phyloP scores from a whole-genome alignment of 116 monocot species.

The Posidonia oceanica region DNA sequence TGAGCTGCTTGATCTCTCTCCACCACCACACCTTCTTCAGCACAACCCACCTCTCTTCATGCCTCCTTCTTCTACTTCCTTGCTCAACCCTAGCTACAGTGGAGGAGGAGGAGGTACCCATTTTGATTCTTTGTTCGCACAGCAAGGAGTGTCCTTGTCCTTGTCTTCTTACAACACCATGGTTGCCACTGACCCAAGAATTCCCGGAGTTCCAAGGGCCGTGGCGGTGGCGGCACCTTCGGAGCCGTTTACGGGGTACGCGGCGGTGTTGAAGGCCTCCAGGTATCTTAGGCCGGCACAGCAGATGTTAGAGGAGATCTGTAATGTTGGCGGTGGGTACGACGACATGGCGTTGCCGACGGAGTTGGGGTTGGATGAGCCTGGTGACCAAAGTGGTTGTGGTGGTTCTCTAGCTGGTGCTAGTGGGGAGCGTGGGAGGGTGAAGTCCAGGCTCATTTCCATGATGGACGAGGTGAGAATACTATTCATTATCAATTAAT shows the following conservation, averaged over 20 bases:
- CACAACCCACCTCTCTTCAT: constrained; percentile 4
- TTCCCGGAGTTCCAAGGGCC: background rate
- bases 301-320: constrained; percentile 58
- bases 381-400: background rate
- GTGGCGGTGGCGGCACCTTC: constrained; percentile 14
- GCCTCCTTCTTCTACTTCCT: background rate
- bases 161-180: background rate
- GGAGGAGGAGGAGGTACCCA: background rate
- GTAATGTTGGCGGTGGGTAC: constrained; percentile 21
- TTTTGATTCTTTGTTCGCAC: background rate
- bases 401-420: background rate
- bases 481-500: background rate
- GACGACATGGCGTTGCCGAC: background rate
- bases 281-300: constrained; percentile 55
- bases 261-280: constrained; percentile 53
- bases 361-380: constrained; percentile 1
- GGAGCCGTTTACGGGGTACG: constrained; percentile 75
- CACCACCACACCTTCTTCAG: constrained; percentile 6
- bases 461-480: constrained; percentile 70
- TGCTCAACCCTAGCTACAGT: background rate
- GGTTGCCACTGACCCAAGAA: background rate
- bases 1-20: constrained; percentile 2
- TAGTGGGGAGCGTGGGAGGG: constrained; percentile 33
- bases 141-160: constrained; percentile 14
- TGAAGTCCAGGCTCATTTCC: constrained; percentile 58